Evolutionary conservation across 768 basidiomycete genomes (phyloP), one percentile per base, ranked within the genome.

Genomic region (Saitozyma podzolica): DNA sequence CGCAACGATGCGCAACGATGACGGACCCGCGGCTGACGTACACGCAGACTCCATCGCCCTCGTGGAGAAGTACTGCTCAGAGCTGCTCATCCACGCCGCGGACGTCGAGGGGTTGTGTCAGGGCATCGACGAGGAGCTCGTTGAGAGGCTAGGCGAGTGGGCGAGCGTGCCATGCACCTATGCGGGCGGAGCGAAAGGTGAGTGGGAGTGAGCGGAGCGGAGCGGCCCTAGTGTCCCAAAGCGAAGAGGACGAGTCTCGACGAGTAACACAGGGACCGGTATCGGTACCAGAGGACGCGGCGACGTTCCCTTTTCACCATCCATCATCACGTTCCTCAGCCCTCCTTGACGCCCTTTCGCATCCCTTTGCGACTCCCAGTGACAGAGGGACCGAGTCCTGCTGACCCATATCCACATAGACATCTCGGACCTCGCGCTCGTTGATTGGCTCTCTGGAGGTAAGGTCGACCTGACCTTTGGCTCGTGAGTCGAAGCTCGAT

Each of bases 81-180:
- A 98, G 76, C 91, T 99, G 67, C 81, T 99, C 50, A 84, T 99
- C 37, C 96, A 99, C 79, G 95, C 96, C 0, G 96, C 96, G n/a
- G 96, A 98, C 68, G 94, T 99, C 9, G 96, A 99, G 79, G 96
- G 96, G 0, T 81, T 98, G 20, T 98, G 96, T 77, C 87, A 93
- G 81, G 96, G 96, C 0, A 93, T 98, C 62, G 96, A 99, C 77
- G 86, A 91, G 73, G 86, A 87, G 16, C 84, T 99, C 4, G 95
- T 98, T 3, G 66, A 80, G 64, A 87, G 84, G 61, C 85, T 98
- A 0, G 94, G 93, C 0, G 84, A 93, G 81, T 98, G 94, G 95
- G 89, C 88, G 13, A 84, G 80, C 0, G 89, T 98, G 65, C 92
- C 93, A 0, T 91, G 91, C 0, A 98, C 96, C 9, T 99, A 99